Evolutionary conservation across 305 asterid genomes (phyloP), one percentile per base, ranked within the genome.

Genomic region (Fraxinus angustifolia): DNA sequence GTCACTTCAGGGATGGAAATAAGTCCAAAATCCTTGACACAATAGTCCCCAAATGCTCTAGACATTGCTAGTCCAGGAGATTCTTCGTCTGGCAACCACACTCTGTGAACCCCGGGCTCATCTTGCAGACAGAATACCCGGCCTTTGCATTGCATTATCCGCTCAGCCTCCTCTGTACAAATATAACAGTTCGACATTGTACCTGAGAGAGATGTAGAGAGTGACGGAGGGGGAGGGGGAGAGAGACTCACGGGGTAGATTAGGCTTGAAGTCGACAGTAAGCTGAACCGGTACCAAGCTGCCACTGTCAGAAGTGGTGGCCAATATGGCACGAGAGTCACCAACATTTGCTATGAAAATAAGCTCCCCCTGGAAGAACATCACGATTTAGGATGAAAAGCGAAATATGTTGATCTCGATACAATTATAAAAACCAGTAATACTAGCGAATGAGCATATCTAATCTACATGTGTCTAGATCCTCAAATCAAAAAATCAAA

Each of bases 31-130:
- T 89, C 90, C 86, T 96, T 96, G 3, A 94, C 87, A 30, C 98
- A 92, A 82, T 88, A 93, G 88, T 96, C 99, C 11, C 98, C 98
- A 16, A 94, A 94, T 10, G 99, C 98, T 86, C 99, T 86, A 36
- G 99, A 96, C 98, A 96, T 96, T 21, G 99, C 98, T 38, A 96
- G 92, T 36, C 99, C 99, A 6, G 99, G 99, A 38, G 97, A 86
- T 30, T 93, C 93, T 31, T 86, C 89, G 10, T 94, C 87, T 1
- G 99, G 98, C 85, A 91, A 86, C 99, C 99, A 96, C 73, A 96
- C 88, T 80, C 99, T 86, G 68, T 91, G 90, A 68, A 94, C 94
- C 60, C 99, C 98, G 0, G 97, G 92, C 88, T 96, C 99, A 53
- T 96, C 99, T 0, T 88, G 74, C 75, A 94, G 84, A 86, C 97